A percentile compares a stretch with the other conserved stretches of the same genome.
Evolutionary conservation across 768 basidiomycete species (phyloP).

Genomic region (Boletus sp.): DNA sequence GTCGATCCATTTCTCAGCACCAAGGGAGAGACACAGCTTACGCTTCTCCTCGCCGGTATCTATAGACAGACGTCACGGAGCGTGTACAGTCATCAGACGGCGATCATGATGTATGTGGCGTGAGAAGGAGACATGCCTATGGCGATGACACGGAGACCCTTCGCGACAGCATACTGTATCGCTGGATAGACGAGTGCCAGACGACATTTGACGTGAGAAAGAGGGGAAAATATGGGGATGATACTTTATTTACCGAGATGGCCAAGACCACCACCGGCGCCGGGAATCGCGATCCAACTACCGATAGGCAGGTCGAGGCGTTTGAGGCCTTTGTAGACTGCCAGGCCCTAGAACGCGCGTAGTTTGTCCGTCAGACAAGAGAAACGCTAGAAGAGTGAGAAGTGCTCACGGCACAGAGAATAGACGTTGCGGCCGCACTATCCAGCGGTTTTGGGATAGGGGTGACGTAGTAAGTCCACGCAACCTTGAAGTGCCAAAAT

Average conservation of each 20-base stretch:
- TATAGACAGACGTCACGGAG: neutral
- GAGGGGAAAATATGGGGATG: neutral
- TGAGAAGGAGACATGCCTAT: constrained; percentile 26
- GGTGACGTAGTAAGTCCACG: constrained; percentile 40
- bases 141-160: constrained; percentile 45
- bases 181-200: constrained; percentile 20
- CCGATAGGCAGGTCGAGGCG: constrained; percentile 32
- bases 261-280: constrained; percentile 42
- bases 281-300: constrained; percentile 40
- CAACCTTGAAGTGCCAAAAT: constrained; percentile 19
- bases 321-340: constrained; percentile 47
- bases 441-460: constrained; percentile 41
- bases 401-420: constrained; percentile 40
- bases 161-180: constrained; percentile 43
- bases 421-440: constrained; percentile 40
- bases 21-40: constrained; percentile 35
- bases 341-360: constrained; percentile 30
- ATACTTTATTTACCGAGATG: constrained; percentile 31
- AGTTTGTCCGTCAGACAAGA: neutral
- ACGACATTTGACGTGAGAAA: neutral
- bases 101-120: no score
- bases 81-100: neutral
- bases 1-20: constrained; percentile 45
- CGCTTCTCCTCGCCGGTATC: constrained; percentile 45
- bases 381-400: neutral